phyloP scores from a whole-genome alignment of 441 rosid species.

The Brassica hybrid region DNA sequence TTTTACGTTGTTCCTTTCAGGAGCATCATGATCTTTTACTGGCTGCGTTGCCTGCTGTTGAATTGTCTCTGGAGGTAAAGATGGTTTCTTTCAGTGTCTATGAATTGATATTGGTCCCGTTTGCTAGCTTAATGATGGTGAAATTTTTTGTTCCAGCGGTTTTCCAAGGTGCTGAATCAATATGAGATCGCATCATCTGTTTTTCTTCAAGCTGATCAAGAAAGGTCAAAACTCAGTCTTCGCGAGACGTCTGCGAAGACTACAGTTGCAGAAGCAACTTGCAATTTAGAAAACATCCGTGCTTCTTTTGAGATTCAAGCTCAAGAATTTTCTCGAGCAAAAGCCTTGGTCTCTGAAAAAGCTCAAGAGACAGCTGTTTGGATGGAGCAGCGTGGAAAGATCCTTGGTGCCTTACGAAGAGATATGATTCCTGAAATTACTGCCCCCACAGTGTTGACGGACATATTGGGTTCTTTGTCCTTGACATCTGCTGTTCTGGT shows the following conservation, averaged over 20 bases:
- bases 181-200: constrained; percentile 82
- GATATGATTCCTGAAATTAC: constrained; percentile 76
- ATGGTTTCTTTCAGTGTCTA: constrained; percentile 38
- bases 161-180: constrained; percentile 71
- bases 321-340: constrained; percentile 89
- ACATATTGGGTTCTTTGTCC: constrained; percentile 63
- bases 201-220: constrained; percentile 88
- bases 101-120: constrained; percentile 3
- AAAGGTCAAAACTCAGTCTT: constrained; percentile 73
- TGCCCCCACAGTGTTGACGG: constrained; percentile 56
- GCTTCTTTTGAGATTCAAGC: constrained; percentile 83
- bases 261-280: constrained; percentile 85
- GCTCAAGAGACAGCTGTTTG: constrained; percentile 91
- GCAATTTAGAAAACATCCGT: constrained; percentile 66
- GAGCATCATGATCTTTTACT: constrained; percentile 95
- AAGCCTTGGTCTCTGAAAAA: constrained; percentile 74
- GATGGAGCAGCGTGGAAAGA: constrained; percentile 93
- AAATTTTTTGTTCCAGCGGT: constrained; percentile 60
- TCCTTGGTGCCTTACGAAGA: constrained; percentile 84
- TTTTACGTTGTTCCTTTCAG: constrained; percentile 48
- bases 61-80: constrained; percentile 88
- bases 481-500: constrained; percentile 89
- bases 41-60: constrained; percentile 83
- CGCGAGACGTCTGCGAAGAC: constrained; percentile 93
- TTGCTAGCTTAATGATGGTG: constrained; percentile 32